These are phyloP conservation scores for Sonneratia alba DNA, from an alignment of 345 rosid species.

Conservation along the genomic window DNA sequence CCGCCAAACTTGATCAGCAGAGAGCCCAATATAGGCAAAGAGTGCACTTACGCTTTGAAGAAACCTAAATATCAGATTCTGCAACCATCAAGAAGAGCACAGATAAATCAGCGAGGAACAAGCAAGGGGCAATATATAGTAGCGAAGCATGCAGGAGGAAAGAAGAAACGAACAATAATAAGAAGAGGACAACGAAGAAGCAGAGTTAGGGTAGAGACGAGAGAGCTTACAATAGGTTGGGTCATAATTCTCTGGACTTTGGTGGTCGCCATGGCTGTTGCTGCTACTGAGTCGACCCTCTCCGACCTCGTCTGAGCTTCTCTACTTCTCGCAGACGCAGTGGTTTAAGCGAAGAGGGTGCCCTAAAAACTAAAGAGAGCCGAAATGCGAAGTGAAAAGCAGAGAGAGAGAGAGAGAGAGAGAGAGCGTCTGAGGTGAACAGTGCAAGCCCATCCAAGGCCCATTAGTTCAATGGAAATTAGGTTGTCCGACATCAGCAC, in stretches of 20 bases:
- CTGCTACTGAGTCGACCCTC: background rate
- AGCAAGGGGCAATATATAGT: background rate
- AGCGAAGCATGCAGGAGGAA: no score
- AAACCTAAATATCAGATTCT: conserved; percentile 95
- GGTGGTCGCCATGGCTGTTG: conserved; percentile 43
- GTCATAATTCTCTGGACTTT: conserved; percentile 54
- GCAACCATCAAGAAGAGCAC: conserved; percentile 4
- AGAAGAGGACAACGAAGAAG: background rate
- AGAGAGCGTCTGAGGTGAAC: no score
- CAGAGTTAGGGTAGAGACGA: background rate
- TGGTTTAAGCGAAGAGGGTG: no score
- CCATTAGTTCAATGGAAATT: no score
- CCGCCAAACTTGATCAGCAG: background rate
- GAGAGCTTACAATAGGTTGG: conserved; percentile 37
- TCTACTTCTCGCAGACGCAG: no score
- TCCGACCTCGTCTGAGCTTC: no score
- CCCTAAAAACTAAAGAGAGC: no score
- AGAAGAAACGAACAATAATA: background rate
- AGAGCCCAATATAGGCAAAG: conserved; percentile 1
- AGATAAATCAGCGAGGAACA: background rate
- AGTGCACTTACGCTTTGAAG: conserved; percentile 70
- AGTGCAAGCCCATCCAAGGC: no score
- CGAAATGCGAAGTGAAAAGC: no score
- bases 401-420: no score
- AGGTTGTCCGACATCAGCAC: no score